Percentiles rank a stretch among this genome's conserved stretches.
phyloP scores from a whole-genome alignment of 1,284 basidiomycete species.

The Pseudozyma sp. region DNA sequence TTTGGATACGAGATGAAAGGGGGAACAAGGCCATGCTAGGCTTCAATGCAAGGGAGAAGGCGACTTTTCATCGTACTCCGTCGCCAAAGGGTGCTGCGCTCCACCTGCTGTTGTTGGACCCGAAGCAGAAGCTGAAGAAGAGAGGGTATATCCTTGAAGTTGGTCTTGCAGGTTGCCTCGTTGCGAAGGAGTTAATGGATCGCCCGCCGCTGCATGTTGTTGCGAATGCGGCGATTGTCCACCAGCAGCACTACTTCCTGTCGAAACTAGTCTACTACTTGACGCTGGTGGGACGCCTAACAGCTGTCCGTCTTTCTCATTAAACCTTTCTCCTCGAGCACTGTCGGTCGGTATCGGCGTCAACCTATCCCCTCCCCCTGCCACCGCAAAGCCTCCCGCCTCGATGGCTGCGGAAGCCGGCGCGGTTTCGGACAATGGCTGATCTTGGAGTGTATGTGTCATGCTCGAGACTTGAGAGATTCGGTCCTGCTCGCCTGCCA shows the following conservation, averaged over 20 bases:
- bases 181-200: too few relatives aligned
- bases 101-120: not conserved
- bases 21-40: too few relatives aligned
- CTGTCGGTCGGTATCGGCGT: slow-evolving; percentile 3
- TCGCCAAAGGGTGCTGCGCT: not conserved
- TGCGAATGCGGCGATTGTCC: too few relatives aligned
- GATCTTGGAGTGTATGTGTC: slow-evolving; percentile 55
- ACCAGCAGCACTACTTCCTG: too few relatives aligned
- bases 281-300: too few relatives aligned
- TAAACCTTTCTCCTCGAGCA: not conserved
- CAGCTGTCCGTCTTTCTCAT: not conserved
- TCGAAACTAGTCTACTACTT: too few relatives aligned
- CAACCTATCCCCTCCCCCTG: slow-evolving; percentile 6
- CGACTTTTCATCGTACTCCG: not conserved
- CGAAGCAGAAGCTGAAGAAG: not conserved
- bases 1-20: not conserved
- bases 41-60: not conserved
- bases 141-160: too few relatives aligned
- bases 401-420: not conserved
- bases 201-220: too few relatives aligned
- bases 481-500: slow-evolving; percentile 23
- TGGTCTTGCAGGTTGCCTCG: too few relatives aligned
- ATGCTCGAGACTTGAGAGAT: slow-evolving; percentile 49
- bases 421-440: slow-evolving; percentile 58
- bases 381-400: not conserved